Base-by-base conservation (phyloP, 129 eudicot species). In the Escallonia herrerae region DNA sequence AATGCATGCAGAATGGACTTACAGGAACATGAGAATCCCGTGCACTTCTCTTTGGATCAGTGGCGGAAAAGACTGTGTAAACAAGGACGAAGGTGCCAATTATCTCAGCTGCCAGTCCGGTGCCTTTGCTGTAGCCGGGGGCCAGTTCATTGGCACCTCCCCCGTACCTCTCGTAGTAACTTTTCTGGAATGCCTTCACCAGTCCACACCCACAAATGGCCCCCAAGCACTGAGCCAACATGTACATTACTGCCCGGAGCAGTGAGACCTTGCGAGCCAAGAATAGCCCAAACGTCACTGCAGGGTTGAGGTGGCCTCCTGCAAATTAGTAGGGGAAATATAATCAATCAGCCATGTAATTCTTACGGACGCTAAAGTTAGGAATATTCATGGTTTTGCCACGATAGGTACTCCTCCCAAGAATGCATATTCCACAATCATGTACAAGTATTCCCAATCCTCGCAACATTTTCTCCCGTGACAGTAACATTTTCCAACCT, bases 301-400 rank as follows among this genome's bases (percentile, higher is more conserved):
- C 85, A 5, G 85, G 82, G 74, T 81, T 81, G 4, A 81, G 77
- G 63, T 81, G 86, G 8, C 86, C 86, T 12, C 86, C 86, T 81
- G 13, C 51, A 56, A 22, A 22, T 22, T 22, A 22, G 33, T 1
- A 22, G 33, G 1, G 33, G 1, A 22, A 22, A 22, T 1, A 22
- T 22, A 0, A 22, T 22, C 33, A 22, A 1, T 1, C 1, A 22
- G n/a, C n/a, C n/a, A n/a, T 22, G 33, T 22, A 22, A 22, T 22
- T 1, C 1, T 1, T 22, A 22, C 33, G 1, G 0, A 22, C 33
- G 33, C 33, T 22, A 22, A 22, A 22, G 33, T 1, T 22, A 22
- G 33, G 33, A 22, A 22, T 22, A 22, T 0, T 22, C 33, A 22
- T 22, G 33, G 0, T 22, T 0, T 22, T 22, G 33, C 33, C 33